Evolutionary conservation across 495 filamentous ascomycete species (phyloP).

Genomic region (Penicillium canescens): DNA sequence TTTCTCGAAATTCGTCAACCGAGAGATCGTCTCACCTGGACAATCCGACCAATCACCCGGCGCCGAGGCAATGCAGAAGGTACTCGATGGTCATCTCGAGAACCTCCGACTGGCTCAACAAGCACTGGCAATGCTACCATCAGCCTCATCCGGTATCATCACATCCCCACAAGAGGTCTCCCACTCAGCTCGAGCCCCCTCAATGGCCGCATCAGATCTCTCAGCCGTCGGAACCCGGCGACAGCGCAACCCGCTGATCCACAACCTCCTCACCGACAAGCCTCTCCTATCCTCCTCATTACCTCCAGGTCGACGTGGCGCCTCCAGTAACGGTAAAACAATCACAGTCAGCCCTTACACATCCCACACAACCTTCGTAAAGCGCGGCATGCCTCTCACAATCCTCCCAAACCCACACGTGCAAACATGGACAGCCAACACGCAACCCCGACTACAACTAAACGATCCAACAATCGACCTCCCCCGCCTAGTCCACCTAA

Average conservation of each 20-base stretch:
- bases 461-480: constrained; percentile 82
- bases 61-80: constrained; percentile 12
- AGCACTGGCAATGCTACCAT: constrained; percentile 75
- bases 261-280: constrained; percentile 95
- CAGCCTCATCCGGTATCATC: constrained; percentile 81
- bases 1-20: constrained; percentile 45
- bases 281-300: constrained; percentile 89
- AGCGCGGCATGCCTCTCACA: constrained; percentile 85
- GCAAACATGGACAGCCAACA: constrained; percentile 65
- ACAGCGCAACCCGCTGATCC: constrained; percentile 88
- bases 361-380: constrained; percentile 74
- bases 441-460: constrained; percentile 57
- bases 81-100: constrained; percentile 55
- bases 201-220: constrained; percentile 40
- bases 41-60: constrained; percentile 5
- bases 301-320: constrained; percentile 60
- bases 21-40: constrained; percentile 25
- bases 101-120: constrained; percentile 72
- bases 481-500: constrained; percentile 76
- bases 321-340: constrained; percentile 19
- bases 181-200: constrained; percentile 51
- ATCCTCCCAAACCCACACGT: constrained; percentile 71
- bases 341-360: constrained; percentile 29
- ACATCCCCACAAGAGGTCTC: constrained; percentile 85
- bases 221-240: constrained; percentile 72